Evolutionary conservation across 108 stramenopile genomes (phyloP), one percentile per base, ranked within the genome.

Genomic region (Cylindrotheca fusiformis): DNA sequence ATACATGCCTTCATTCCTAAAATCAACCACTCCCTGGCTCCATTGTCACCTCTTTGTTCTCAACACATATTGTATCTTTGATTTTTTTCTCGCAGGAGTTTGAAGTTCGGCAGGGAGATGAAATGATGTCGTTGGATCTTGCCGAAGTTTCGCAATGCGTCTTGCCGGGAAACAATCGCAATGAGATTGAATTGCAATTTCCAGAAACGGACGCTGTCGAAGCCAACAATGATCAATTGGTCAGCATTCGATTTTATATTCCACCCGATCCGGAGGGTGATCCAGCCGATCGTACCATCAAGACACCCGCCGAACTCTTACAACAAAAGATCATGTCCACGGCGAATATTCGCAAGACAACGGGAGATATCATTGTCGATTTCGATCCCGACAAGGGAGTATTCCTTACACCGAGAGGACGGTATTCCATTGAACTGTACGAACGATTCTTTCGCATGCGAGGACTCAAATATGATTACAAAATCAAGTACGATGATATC

Each of bases 381-480:
- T 95, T 99, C 74, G 85, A 89, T 54, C 87, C 94, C 60, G 79
- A 77, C 21, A 88, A 91, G 70, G 97, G 97, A 41, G 94, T 84
- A 52, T 99, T 99, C 75, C 83, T 99, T 47, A 93, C 91, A 28
- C 99, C 99, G 21, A 81, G 98, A 47, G 99, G 99, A 36, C 80
- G 95, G 23, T 99, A 99, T 63, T 72, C 88, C 19, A 81, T 99
- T 53, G 94, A 98, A 68, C 64, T 99, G 60, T 86, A 97, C 77
- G 87, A 94, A 63, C 73, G 74, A 21, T 98, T 95, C 72, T 74
- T 98, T 52, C 79, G 95, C 47, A 85, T 88, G 87, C 79, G 82
- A 22, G 96, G 93, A 27, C 87, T 86, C 58, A 98, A 95, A 65
- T 98, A 99, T 78, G 97, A 97, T 79, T 98, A 97, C 94, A 97